These are phyloP conservation scores for Amaranthus hypochondriacus DNA, from an alignment of 148 eudicot species.

Conservation along the genomic window DNA sequence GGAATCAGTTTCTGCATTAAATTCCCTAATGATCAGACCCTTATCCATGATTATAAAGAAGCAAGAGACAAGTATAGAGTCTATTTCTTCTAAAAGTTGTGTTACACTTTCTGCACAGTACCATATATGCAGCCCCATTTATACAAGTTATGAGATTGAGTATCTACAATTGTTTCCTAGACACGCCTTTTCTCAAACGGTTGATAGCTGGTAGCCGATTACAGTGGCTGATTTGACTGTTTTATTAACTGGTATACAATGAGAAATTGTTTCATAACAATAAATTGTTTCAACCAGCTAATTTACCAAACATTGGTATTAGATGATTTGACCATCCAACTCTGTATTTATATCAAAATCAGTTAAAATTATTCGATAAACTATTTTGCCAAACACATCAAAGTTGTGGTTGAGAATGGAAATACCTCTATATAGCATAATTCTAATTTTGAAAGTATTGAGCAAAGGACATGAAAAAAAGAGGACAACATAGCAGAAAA, in stretches of 20 bases:
- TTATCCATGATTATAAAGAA: slow-evolving; percentile 6
- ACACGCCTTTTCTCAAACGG: not conserved
- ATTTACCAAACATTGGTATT: too few relatives aligned
- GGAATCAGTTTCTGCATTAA: slow-evolving; percentile 10
- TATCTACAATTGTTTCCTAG: not conserved
- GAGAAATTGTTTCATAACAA: too few relatives aligned
- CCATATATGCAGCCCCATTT: not conserved
- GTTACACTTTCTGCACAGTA: not conserved
- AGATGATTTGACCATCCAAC: too few relatives aligned
- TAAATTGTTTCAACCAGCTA: too few relatives aligned
- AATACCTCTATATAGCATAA: not conserved
- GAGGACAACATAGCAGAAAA: not conserved
- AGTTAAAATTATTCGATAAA: too few relatives aligned
- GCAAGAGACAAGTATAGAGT: not conserved
- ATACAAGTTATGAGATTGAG: not conserved
- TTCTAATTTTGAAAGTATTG: not conserved
- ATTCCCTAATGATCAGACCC: slow-evolving; percentile 1
- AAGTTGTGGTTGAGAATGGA: not conserved
- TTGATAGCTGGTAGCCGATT: too few relatives aligned
- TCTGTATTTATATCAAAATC: too few relatives aligned
- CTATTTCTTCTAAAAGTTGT: too few relatives aligned
- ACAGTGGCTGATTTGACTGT: too few relatives aligned
- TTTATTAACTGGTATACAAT: too few relatives aligned
- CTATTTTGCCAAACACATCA: not conserved
- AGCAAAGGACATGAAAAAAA: not conserved